Conservation (phyloP, 2,329 filamentous ascomycete genomes). For the Juglanconis juglandina region DNA sequence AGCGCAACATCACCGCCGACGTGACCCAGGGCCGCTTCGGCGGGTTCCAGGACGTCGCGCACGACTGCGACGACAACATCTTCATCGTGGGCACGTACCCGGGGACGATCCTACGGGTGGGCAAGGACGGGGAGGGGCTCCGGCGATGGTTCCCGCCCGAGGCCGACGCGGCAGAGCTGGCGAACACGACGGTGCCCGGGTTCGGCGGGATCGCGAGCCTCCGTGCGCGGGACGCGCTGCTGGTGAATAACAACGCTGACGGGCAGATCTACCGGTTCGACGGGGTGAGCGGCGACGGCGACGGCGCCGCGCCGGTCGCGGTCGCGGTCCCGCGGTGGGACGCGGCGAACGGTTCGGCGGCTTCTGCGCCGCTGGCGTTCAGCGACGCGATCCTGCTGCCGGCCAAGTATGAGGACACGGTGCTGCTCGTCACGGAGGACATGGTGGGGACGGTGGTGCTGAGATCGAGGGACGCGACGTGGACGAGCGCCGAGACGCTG, state of each 20-base stretch:
- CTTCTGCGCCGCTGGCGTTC: constrained; percentile 25
- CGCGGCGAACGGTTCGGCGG: constrained; percentile 12
- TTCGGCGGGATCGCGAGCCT: constrained; percentile 27
- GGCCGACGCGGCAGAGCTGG: constrained; percentile 15
- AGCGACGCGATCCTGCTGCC: constrained; percentile 29
- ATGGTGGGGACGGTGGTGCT: constrained; percentile 33
- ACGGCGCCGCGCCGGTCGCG: constrained; percentile 19
- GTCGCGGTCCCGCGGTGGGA: constrained; percentile 23
- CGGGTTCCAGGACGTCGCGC: constrained; percentile 38
- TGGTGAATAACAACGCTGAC: constrained; percentile 30
- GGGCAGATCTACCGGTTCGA: constrained; percentile 35
- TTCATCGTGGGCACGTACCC: constrained; percentile 37
- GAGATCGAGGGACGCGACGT: constrained; percentile 31
- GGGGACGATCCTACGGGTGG: constrained; percentile 33
- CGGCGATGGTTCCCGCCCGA: constrained; percentile 31
- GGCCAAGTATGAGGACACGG: constrained; percentile 28
- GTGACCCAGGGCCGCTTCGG: constrained; percentile 29
- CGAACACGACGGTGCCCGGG: constrained; percentile 24
- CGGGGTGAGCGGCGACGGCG: constrained; percentile 18
- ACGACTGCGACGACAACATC: constrained; percentile 32
- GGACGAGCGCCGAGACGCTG: constrained; percentile 33
- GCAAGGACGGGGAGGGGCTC: constrained; percentile 25
- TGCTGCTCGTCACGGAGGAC: constrained; percentile 32
- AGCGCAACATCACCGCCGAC: constrained; percentile 28
- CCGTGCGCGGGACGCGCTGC: constrained; percentile 23